Evolutionary conservation across 768 basidiomycete genomes (phyloP), one percentile per base, ranked within the genome.

Genomic region (Lentinula lateritia): DNA sequence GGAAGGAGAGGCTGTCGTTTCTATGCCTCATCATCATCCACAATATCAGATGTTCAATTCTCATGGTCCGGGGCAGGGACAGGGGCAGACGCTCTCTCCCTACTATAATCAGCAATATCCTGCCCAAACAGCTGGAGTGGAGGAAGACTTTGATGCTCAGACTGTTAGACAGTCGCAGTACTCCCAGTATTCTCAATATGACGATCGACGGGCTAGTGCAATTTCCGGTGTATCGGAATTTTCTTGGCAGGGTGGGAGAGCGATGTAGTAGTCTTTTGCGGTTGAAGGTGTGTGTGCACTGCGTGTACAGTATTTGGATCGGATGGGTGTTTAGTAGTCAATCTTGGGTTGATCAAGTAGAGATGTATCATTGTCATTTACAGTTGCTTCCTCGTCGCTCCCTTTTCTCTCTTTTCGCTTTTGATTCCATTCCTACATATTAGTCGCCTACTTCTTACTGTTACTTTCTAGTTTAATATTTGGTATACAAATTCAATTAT

Each of bases 151-250:
- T 36, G 42, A 54, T 45, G 16, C 61, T n/a, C 23, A 41, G 28
- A 61, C 43, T 38, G 10, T 23, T 9, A 23, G 59, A 50, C 34
- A 52, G 20, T 60, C 59, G 20, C 45, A 50, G 38, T 60, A 52
- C 41, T 60, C 59, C 8, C 67, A 61, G 18, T 69, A 70, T 28
- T 64, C 65, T 39, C 66, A 65, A 35, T 65, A 67, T 57, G 71
- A 67, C 36, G 70, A 68, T 71, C 48, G 72, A 58, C 58, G 42
- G 41, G 58, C 39, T 32, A 60, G 56, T 41, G 16, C 42, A 46
- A 13, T 23, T 50, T 52, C 50, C 7, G 55, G 41, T 23, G 55
- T 43, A 6, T 56, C 55, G 18, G 55, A 56, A 13, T 20, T 41
- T 18, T 60, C 63, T 18, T 69, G 67, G 68, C 34, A 50, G 20